These are phyloP conservation scores for Fraxinus sp. DNA, from an alignment of 305 asterid genomes.

Conservation along the genomic window DNA sequence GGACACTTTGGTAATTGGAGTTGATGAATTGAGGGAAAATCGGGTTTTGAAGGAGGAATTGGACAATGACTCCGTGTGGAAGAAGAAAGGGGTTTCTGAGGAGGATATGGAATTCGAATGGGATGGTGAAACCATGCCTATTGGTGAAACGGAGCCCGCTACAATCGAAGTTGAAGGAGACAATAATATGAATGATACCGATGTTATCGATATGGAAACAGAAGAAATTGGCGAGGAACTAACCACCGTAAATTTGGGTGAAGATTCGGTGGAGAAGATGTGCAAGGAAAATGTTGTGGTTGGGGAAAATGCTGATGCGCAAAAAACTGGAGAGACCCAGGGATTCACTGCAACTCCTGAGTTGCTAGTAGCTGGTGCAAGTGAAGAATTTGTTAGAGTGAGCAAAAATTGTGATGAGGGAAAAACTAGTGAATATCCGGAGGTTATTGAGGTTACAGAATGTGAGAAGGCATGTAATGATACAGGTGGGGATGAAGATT, in stretches of 20 bases:
- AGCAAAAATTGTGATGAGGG: constrained; percentile 9
- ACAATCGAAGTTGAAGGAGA: background rate
- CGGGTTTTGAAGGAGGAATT: constrained; percentile 21
- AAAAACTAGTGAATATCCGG: background rate
- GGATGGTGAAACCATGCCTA: constrained; percentile 26
- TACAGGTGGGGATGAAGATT: background rate
- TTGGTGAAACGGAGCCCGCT: constrained; percentile 8
- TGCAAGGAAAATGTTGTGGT: background rate
- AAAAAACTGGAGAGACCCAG: background rate
- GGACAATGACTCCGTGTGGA: constrained; percentile 18
- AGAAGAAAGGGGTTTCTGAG: constrained; percentile 28
- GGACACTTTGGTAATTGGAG: background rate
- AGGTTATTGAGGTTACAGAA: background rate
- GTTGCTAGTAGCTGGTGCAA: background rate
- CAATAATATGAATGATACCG: background rate
- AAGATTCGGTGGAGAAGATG: constrained; percentile 6
- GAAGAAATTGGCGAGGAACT: constrained; percentile 25
- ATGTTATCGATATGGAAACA: constrained; percentile 22
- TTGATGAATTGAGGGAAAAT: constrained; percentile 11
- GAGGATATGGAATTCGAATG: constrained; percentile 19
- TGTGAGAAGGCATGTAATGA: constrained; percentile 3
- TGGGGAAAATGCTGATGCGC: background rate
- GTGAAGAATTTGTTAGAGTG: background rate
- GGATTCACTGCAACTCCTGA: background rate
- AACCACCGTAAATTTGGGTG: background rate